Percentiles rank a stretch among this genome's conserved stretches.
Conservation (phyloP, 1,284 basidiomycete genomes). For the Ustilago loliicola region DNA sequence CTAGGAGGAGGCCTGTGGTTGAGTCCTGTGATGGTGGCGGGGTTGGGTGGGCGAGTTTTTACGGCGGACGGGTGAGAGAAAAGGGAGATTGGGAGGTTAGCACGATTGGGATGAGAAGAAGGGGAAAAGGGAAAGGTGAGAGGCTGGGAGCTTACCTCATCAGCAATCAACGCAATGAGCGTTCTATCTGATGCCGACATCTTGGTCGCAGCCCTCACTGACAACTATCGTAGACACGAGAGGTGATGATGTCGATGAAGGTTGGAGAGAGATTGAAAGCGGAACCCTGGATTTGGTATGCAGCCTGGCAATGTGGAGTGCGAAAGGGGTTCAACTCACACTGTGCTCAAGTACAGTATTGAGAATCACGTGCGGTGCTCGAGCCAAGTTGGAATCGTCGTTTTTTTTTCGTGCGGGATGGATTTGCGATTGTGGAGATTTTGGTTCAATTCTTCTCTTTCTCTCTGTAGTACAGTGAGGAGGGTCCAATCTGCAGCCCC, state of each 20-base stretch:
- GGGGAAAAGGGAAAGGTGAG: background rate
- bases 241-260: slow-evolving; percentile 1
- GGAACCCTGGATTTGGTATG: slow-evolving; percentile 9
- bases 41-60: too few relatives aligned
- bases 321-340: slow-evolving; percentile 1
- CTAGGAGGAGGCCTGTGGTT: slow-evolving; percentile 68
- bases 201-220: background rate
- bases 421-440: slow-evolving; percentile 1
- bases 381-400: slow-evolving; percentile 18
- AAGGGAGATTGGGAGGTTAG: background rate
- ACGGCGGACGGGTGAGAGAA: background rate
- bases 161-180: slow-evolving; percentile 62
- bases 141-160: slow-evolving; percentile 61
- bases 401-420: slow-evolving; percentile 25
- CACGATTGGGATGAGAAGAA: background rate
- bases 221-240: background rate
- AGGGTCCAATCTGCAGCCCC: slow-evolving; percentile 13
- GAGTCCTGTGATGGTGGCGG: too few relatives aligned
- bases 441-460: background rate
- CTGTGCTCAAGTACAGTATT: background rate
- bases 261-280: background rate
- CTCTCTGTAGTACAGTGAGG: too few relatives aligned
- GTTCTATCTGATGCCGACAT: slow-evolving; percentile 60
- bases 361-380: slow-evolving; percentile 35
- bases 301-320: slow-evolving; percentile 17